Evolutionary conservation across 73 alveolate species (phyloP), one percentile per base, ranked within the genome.

Genomic region (Effrenium voratum): DNA sequence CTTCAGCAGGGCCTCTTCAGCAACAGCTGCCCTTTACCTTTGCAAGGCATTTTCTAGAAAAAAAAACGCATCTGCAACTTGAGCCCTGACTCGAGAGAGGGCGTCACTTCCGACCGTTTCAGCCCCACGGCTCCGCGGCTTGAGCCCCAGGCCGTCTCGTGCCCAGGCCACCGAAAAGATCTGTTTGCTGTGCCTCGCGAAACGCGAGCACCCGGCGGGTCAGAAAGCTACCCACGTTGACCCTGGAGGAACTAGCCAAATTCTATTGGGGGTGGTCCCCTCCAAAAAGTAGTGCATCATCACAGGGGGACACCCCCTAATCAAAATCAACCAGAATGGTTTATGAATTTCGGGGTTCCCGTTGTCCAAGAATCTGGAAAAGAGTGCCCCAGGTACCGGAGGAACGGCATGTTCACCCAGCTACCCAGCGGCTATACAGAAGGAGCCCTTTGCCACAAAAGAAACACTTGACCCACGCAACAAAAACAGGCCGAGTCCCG

Each of bases 131-230:
- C 30, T 59, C 44, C 59, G 55, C 24, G 34, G 46, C 40, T 41
- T 82, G 63, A 82, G 59, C 26, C 66, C 94, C 83, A 38, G 38
- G n/a, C 95, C 57, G n/a, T 87, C 95, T 16, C 72, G 70, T 12
- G 95, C 43, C 95, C 95, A 87, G 4, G 95, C 80, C 40, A 87
- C 95, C 6, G 95, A 87, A 49, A 87, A 87, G 34, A 87, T 68
- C 68, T 87, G 95, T 72, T 87, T 87, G 95, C 95, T 87, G 85
- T 87, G 95, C 95, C 95, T 87, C n/a, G 63, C 43, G 24, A 40
- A 82, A 66, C 45, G 6, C 36, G 52, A 49, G 45, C 95, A 83
- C 95, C 6, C 45, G 5, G 43, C 60, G 50, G 66, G 95, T 87
- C 72, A 46, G 45, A 41, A 66, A 30, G 59, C 84, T 41, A 36